Base-by-base conservation (phyloP, 371 early-diverging fungal species). In the Aphelidium insulamus region DNA sequence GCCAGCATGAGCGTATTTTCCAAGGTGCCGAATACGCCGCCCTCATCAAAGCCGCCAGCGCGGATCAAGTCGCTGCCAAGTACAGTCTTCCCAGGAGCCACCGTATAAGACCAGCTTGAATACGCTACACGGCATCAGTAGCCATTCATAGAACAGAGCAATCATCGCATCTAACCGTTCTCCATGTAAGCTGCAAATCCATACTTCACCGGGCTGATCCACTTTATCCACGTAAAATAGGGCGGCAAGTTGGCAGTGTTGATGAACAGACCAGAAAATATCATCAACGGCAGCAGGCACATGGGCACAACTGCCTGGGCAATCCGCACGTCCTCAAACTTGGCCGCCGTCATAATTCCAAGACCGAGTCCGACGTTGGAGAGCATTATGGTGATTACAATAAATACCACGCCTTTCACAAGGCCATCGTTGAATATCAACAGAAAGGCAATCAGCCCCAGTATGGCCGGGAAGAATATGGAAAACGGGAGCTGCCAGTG, bases 161-260 rank as follows among this genome's bases (percentile, higher is more conserved):
- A n/a, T n/a, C n/a, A n/a, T n/a, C n/a, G n/a, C n/a, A n/a, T n/a
- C n/a, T n/a, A n/a, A n/a, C n/a, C n/a, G n/a, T n/a, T n/a, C n/a
- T n/a, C n/a, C n/a, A n/a, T n/a, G n/a, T n/a, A n/a, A n/a, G 67
- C 66, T 16, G 45, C 48, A 36, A 63, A 74, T 9, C 58, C 64
- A 41, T 65, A 70, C 43, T 68, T 70, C 44, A 61, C 55, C 24
- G 70, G 69, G 26, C 63, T 59, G 26, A 67, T 34, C 45, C 64
- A 62, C 35, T 66, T 55, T 38, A 69, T 44, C 69, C 67, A 67
- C 22, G 52, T 43, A 22, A 73, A 39, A 30, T 49, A 69, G 0
- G 48, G 55, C 0, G 73, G 69, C 31, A 70, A 61, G 26, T 53
- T 52, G 6, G 50, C 57, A 6, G 52, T 45, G 46, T 71, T 76